These are phyloP conservation scores for Diospyros lotus DNA, from an alignment of 148 eudicot genomes.

Conservation along the genomic window DNA sequence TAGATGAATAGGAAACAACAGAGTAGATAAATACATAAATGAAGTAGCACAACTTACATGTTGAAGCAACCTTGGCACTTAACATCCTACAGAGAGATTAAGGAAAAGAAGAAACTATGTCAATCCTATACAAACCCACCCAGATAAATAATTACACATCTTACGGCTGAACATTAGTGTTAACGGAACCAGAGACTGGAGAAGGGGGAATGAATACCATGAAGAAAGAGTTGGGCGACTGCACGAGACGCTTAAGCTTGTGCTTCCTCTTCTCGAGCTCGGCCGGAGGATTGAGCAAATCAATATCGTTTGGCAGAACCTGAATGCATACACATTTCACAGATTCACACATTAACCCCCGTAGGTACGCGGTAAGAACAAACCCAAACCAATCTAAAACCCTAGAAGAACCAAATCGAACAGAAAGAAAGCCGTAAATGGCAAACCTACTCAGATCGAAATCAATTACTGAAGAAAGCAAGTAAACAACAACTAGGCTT, in stretches of 20 bases:
- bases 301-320: slow-evolving; percentile 25
- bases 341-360: too few relatives aligned
- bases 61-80: slow-evolving; percentile 28
- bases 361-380: too few relatives aligned
- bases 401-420: too few relatives aligned
- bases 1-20: background rate
- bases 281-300: slow-evolving; percentile 23
- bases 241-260: slow-evolving; percentile 27
- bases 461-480: too few relatives aligned
- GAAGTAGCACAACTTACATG: slow-evolving; percentile 17
- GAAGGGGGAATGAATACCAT: slow-evolving; percentile 10
- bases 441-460: too few relatives aligned
- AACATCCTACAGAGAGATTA: slow-evolving; percentile 16
- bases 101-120: background rate
- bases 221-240: slow-evolving; percentile 28
- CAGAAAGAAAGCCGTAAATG: too few relatives aligned
- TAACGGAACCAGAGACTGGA: background rate
- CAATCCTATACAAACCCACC: background rate
- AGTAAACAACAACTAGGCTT: too few relatives aligned
- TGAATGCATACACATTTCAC: background rate
- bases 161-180: background rate
- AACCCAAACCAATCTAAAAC: too few relatives aligned
- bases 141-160: too few relatives aligned
- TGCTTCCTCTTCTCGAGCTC: slow-evolving; percentile 30
- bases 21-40: too few relatives aligned